Base-by-base conservation (phyloP, 805 yeast species). In the Saturnispora besseyi region DNA sequence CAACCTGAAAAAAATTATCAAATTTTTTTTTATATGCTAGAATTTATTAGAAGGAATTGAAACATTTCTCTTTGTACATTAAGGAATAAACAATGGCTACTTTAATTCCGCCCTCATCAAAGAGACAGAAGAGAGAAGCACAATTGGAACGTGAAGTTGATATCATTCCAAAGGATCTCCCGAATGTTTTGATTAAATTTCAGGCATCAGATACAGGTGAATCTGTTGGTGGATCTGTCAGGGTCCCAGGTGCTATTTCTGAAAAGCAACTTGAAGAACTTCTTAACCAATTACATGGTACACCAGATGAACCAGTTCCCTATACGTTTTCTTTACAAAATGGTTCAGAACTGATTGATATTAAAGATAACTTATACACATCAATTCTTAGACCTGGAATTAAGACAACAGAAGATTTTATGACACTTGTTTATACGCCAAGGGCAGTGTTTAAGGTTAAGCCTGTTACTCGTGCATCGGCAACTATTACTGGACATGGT, bases 171-270 rank as follows among this genome's bases (percentile, higher is more conserved):
- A 71, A 64, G 1, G 91, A 87, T 60, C 67, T 90, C 22, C 96
- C 97, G 24, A 81, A 88, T 70, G 96, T 91, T 26, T 75, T 89
- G 48, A 80, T 91, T 51, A 84, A 82, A 63, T 89, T 91, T 65
- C 91, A 88, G 65, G 96, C 98, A 2, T 80, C 95, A 10, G 98
- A 90, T 60, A 81, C 96, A 7, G 97, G 96, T 46, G 95, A 86
- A 53, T 68, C 79, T 2, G 75, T 85, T 22, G 96, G 96, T 9
- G 87, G 91, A 4, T 81, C 87, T 12, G 69, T 90, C 44, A 78
- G 97, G 62, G 96, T 93, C 6, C 99, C 98, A 3, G 97, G 96
- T 15, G 82, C 78, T 26, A 82, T 88, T 51, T 78, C 84, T 3
- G 95, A 87, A 57, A 77, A 80, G 57, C 97, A 93, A 67, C 75